Conservation (phyloP, 2,329 filamentous ascomycete species). For the Acrocalymma vagum region DNA sequence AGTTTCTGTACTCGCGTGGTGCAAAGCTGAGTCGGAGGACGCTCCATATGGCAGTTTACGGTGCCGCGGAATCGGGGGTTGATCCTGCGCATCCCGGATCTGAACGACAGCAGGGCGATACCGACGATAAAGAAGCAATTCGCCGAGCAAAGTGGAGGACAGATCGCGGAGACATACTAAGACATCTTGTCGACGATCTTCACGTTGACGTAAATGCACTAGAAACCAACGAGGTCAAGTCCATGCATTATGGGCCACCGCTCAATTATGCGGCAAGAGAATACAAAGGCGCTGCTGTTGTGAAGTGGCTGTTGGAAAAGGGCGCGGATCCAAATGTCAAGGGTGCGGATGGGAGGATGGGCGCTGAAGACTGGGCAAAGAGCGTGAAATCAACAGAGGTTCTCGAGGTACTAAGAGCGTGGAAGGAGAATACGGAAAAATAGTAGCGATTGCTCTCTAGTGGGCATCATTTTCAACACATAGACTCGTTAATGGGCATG, state of each 20-base stretch:
- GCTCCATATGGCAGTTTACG: slow-evolving; percentile 1
- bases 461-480: too few relatives aligned
- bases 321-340: slow-evolving; percentile 12
- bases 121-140: not conserved
- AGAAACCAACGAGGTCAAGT: slow-evolving; percentile 5
- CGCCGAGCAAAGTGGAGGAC: not conserved
- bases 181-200: slow-evolving; percentile 9
- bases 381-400: too few relatives aligned
- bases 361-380: too few relatives aligned
- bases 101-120: too few relatives aligned
- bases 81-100: too few relatives aligned
- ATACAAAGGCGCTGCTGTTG: slow-evolving; percentile 5
- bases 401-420: too few relatives aligned
- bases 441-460: too few relatives aligned
- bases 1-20: not conserved
- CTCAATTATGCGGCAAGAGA: slow-evolving; percentile 9
- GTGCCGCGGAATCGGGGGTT: not conserved
- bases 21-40: slow-evolving; percentile 4
- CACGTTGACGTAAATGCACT: slow-evolving; percentile 5
- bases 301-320: slow-evolving; percentile 9
- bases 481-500: too few relatives aligned
- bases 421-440: too few relatives aligned
- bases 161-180: slow-evolving; percentile 7
- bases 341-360: too few relatives aligned
- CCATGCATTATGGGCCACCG: slow-evolving; percentile 1